Conservation (phyloP, 2,329 filamentous ascomycete genomes). For the Neonectria ditissima region DNA sequence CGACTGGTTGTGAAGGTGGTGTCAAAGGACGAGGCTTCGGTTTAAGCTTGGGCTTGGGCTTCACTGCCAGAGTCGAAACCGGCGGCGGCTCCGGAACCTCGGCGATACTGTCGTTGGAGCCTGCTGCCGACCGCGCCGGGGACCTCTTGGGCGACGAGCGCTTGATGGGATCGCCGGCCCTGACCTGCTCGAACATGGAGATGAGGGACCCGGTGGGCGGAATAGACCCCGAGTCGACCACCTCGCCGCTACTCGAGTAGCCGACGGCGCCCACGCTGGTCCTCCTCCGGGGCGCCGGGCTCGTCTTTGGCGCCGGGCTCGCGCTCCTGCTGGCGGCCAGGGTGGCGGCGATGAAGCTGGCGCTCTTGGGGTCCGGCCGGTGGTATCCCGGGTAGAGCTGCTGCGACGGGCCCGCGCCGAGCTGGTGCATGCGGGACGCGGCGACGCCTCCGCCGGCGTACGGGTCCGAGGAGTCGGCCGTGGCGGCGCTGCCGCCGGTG, state of each 20-base stretch:
- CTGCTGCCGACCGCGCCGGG: constrained; percentile 26
- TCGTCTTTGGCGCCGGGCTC: constrained; percentile 50
- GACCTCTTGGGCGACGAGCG: constrained; percentile 43
- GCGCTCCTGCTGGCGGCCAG: constrained; percentile 67
- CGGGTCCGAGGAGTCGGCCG: constrained; percentile 37
- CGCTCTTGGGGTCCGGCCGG: constrained; percentile 59
- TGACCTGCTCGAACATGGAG: constrained; percentile 73
- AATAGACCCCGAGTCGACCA: constrained; percentile 66
- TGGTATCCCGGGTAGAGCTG: constrained; percentile 34
- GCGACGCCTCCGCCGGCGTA: constrained; percentile 38
- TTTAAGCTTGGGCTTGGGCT: constrained; percentile 40
- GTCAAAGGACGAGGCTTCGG: constrained; percentile 41
- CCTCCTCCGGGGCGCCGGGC: constrained; percentile 45
- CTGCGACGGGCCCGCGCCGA: constrained; percentile 38
- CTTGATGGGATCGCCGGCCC: constrained; percentile 51
- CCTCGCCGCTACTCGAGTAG: constrained; percentile 42
- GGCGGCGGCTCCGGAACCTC: constrained; percentile 22
- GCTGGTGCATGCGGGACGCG: constrained; percentile 42
- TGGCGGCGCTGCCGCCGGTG: constrained; percentile 52
- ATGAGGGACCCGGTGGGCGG: constrained; percentile 74
- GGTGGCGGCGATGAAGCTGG: constrained; percentile 68
- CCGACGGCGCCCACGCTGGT: constrained; percentile 48
- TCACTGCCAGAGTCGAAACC: constrained; percentile 29
- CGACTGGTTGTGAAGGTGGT: constrained; percentile 35
- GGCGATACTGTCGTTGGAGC: constrained; percentile 28